phyloP scores from a whole-genome alignment of 2,329 filamentous ascomycete species.

The Exophiala spinifera region DNA sequence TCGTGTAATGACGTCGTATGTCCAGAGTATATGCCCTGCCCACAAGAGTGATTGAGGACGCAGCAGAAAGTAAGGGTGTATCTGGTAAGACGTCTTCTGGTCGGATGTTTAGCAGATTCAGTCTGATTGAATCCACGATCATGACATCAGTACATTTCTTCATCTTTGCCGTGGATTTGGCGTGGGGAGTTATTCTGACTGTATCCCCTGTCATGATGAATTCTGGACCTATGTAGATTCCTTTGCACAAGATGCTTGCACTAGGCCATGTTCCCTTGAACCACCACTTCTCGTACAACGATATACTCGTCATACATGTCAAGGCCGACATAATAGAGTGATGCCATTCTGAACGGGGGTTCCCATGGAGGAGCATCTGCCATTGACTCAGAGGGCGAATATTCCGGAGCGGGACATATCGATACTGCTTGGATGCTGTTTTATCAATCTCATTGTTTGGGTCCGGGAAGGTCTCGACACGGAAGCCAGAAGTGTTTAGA shows the following conservation, averaged over 20 bases:
- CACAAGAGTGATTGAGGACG: slow-evolving; percentile 46
- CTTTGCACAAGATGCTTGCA: slow-evolving; percentile 52
- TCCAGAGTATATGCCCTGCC: slow-evolving; percentile 49
- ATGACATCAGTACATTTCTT: slow-evolving; percentile 50
- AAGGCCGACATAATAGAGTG: slow-evolving; percentile 55
- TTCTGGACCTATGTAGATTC: slow-evolving; percentile 57
- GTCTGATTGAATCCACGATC: slow-evolving; percentile 51
- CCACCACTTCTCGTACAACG: slow-evolving; percentile 50
- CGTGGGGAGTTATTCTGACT: slow-evolving; percentile 48
- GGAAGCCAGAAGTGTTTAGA: slow-evolving; percentile 53
- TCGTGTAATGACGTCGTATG: slow-evolving; percentile 24
- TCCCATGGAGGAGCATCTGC: slow-evolving; percentile 47
- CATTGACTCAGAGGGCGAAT: slow-evolving; percentile 56
- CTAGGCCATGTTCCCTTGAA: slow-evolving; percentile 56
- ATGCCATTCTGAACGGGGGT: slow-evolving; percentile 46
- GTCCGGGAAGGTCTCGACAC: slow-evolving; percentile 56
- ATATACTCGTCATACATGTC: slow-evolving; percentile 52
- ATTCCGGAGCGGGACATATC: slow-evolving; percentile 53
- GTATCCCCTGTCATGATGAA: slow-evolving; percentile 53
- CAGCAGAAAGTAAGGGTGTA: slow-evolving; percentile 45
- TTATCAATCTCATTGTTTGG: slow-evolving; percentile 50
- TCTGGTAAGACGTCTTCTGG: slow-evolving; percentile 46
- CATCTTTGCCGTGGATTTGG: slow-evolving; percentile 13
- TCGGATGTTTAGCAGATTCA: slow-evolving; percentile 50
- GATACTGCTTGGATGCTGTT: slow-evolving; percentile 51